phyloP scores from a whole-genome alignment of 371 early-diverging fungal genomes.

The Lichtheimia corymbifera region DNA sequence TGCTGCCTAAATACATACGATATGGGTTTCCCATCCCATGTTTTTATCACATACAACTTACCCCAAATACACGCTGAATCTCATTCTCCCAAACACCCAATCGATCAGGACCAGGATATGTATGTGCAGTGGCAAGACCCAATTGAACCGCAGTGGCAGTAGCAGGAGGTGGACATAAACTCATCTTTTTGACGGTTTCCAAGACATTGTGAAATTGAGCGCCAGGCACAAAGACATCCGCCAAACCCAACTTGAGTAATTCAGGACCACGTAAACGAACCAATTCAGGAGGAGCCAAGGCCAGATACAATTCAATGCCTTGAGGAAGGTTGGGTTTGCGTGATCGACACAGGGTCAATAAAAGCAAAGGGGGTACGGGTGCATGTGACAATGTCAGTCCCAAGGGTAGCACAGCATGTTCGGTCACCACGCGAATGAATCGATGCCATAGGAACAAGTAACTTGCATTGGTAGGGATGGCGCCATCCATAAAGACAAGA shows the following conservation, averaged over 20 bases:
- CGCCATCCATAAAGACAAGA: conserved; percentile 44
- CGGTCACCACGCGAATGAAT: conserved; percentile 49
- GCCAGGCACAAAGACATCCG: conserved; percentile 60
- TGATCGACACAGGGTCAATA: conserved; percentile 23
- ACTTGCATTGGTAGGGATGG: conserved; percentile 40
- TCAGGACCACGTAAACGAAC: conserved; percentile 54
- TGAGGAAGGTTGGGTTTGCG: conserved; percentile 28
- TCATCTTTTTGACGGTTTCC: conserved; percentile 28
- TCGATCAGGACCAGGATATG: conserved; percentile 60
- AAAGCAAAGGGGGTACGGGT: conserved; percentile 41
- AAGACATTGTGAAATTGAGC: conserved; percentile 41
- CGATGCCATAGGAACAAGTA: conserved; percentile 37
- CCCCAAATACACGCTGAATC: conserved; percentile 52
- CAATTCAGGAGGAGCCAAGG: conserved; percentile 48
- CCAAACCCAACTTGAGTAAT: conserved; percentile 47
- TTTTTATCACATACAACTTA: conserved; percentile 14
- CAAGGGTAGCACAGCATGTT: conserved; percentile 41
- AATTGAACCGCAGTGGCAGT: conserved; percentile 46
- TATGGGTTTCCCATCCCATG: not conserved
- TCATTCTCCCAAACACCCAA: conserved; percentile 54
- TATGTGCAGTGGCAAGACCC: conserved; percentile 42
- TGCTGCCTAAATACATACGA: not conserved
- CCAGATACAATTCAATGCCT: conserved; percentile 49
- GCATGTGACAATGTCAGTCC: conserved; percentile 27
- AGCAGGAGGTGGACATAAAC: conserved; percentile 48